Evolutionary conservation across 2,329 filamentous ascomycete species (phyloP), one percentile per base, ranked within the genome.

Genomic region (Fusarium praegraminearum): DNA sequence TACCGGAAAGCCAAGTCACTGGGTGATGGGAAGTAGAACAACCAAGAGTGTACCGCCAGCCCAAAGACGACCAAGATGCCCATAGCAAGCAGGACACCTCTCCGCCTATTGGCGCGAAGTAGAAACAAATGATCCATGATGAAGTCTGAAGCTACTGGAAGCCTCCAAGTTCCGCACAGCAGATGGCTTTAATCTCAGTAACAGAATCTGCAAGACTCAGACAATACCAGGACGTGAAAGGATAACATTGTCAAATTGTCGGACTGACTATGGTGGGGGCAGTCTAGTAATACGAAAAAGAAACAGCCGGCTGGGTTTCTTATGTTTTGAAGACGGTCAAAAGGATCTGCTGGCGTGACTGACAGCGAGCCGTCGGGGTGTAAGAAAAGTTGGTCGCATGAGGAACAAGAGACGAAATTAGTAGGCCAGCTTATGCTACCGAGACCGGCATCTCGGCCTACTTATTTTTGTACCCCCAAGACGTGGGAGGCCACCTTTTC

Each of bases 41-140:
- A 28, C 50, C 59, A 64, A 7, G 59, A 46, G 15, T 64, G 61
- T n/a, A 46, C 26, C 2, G 26, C 9, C 22, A 64, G 22, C 18
- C 59, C 61, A 10, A 64, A 64, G 1, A 45, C 38, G 0, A 64
- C 61, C 22, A 64, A 2, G 12, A 64, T 49, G 18, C 36, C 44
- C 61, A 64, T 64, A 6, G 59, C 59, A 2, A 64, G 22, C 2
- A 64, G 22, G 1, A 64, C 59, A 16, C 61, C 61, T 28, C 41
- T 57, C 24, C 62, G 44, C 13, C 50, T 20, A 16, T 62, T 64
- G 52, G 59, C 59, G 1, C 59, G 50, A 4, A 53, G 51, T 5
- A 64, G n/a, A 8, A 64, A 38, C 3, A 64, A 15, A 5, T 55
- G 43, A 33, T 55, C 52, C 52, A 55, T 55, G 30, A 13, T 22